Evolutionary conservation across 768 basidiomycete genomes (phyloP), one percentile per base, ranked within the genome.

Genomic region (Phlebiopsis gigantea): DNA sequence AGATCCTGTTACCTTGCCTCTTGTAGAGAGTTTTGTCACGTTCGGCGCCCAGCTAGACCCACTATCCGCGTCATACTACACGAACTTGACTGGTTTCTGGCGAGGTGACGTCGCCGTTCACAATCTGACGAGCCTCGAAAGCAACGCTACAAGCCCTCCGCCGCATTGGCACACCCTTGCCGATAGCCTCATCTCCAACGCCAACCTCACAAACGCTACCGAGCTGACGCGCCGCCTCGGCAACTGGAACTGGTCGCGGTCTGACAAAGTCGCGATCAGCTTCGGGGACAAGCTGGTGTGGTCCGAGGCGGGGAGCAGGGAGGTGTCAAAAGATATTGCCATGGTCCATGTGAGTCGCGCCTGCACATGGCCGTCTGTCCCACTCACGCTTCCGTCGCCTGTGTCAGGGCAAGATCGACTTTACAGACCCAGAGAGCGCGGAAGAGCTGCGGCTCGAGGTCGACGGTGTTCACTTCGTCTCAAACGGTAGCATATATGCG

Each of bases 81-180:
- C 75, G 4, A 93, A 93, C 65, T 77, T 88, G 44, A 90, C 90
- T 15, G 91, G 90, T 6, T 91, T 88, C 66, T 77, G 89, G 57
- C 84, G 83, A 53, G 88, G 88, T 2, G 72, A 80, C 44, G 69
- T 82, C 14, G 72, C 73, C 39, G 81, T 81, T 63, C 75, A 82
- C 64, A 93, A 92, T 65, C 80, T 91, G 43, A 80, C 88, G 0
- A 70, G 72, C 34, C 68, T 83, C 21, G 61, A 68, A 34, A 64
- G 65, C 31, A 42, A 58, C n/a, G 48, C 55, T 2, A 73, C 76
- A 55, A 66, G 72, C 24, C 68, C 75, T 9, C 51, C 61, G 46
- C 58, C 72, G 24, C 65, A 75, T 5, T 89, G 86, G 88, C 75
- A 69, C 28, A 60, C 75, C 14, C 60, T 77, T 5, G 82, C 84